A percentile compares a stretch with the other conserved stretches of the same genome.
These are phyloP conservation scores for Linnemannia schmuckeri DNA, from an alignment of 192 early-diverging fungal genomes.

Conservation along the genomic window DNA sequence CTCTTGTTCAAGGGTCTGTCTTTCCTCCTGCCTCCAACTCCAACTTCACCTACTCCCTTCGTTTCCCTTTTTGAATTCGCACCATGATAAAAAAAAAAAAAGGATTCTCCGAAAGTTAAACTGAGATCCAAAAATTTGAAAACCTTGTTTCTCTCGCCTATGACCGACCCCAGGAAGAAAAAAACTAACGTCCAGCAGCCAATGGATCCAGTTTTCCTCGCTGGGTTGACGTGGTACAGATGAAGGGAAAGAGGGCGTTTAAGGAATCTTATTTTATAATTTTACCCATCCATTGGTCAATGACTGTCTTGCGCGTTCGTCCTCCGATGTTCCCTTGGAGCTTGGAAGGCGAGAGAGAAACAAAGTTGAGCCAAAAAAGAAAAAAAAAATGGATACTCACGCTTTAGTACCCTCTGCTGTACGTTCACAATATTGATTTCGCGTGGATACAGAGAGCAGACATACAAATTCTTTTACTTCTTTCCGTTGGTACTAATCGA, in stretches of 20 bases:
- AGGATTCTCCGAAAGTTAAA: neutral
- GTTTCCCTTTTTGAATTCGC: neutral
- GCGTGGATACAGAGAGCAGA: neutral
- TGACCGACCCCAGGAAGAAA: slow-evolving; percentile 31
- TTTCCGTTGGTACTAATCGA: neutral
- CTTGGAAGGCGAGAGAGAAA: neutral
- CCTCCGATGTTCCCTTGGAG: neutral
- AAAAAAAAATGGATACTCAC: slow-evolving; percentile 2
- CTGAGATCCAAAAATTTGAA: neutral
- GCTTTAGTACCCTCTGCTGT: neutral
- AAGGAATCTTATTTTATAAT: slow-evolving; percentile 23
- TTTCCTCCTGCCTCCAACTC: slow-evolving; percentile 11
- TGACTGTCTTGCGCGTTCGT: neutral
- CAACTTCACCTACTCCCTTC: slow-evolving; percentile 6
- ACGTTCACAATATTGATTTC: neutral
- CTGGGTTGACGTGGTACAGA: slow-evolving; percentile 14
- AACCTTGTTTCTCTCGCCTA: neutral
- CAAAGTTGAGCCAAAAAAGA: neutral
- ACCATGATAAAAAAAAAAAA: too few relatives aligned
- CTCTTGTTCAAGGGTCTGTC: neutral
- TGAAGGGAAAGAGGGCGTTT: slow-evolving; percentile 11
- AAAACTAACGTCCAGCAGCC: neutral
- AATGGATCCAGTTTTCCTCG: slow-evolving; percentile 12
- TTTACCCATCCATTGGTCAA: neutral
- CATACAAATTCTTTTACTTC: neutral